Evolutionary conservation across 73 alveolate species (phyloP).

Genomic region (Paramecium pentaurelia): DNA sequence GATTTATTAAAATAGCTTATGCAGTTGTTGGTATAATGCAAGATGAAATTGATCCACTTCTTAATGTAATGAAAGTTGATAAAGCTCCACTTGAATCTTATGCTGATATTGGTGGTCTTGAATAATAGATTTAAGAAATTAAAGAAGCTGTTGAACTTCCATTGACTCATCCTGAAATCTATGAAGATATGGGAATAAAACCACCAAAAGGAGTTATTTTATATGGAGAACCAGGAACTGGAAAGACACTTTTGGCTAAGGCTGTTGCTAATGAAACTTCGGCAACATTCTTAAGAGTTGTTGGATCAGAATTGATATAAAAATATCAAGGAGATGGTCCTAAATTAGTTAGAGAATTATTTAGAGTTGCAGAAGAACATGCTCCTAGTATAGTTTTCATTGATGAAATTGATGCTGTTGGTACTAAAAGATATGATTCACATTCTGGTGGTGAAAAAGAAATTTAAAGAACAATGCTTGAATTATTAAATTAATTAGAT

Average conservation of each 20-base stretch:
- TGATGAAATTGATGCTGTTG: slow-evolving; percentile 99
- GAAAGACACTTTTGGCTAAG: slow-evolving; percentile 98
- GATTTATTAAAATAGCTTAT: slow-evolving; percentile 46
- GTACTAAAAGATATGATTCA: slow-evolving; percentile 97
- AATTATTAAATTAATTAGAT: slow-evolving; percentile 97
- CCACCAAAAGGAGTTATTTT: slow-evolving; percentile 98
- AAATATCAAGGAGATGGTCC: slow-evolving; percentile 99
- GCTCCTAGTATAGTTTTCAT: slow-evolving; percentile 99
- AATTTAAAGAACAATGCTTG: slow-evolving; percentile 99
- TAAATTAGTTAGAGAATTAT: slow-evolving; percentile 87
- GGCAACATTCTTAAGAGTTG: slow-evolving; percentile 99
- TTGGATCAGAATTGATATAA: slow-evolving; percentile 98
- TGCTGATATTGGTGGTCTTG: slow-evolving; percentile 99
- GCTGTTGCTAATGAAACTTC: slow-evolving; percentile 99
- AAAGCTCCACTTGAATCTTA: slow-evolving; percentile 99
- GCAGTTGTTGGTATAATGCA: slow-evolving; percentile 97
- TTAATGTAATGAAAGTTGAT: slow-evolving; percentile 97
- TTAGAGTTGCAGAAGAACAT: slow-evolving; percentile 97
- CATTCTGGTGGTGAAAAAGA: slow-evolving; percentile 99
- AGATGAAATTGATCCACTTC: slow-evolving; percentile 99
- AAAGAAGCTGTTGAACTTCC: slow-evolving; percentile 98
- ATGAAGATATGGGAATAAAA: slow-evolving; percentile 99
- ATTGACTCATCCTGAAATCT: slow-evolving; percentile 98
- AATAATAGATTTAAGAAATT: slow-evolving; percentile 92
- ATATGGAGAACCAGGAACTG: slow-evolving; percentile 99